Percentiles rank a stretch among this genome's conserved stretches.
Evolutionary conservation across 306 rosid genomes (phyloP).

Genomic region (Oemleria cerasiformis): DNA sequence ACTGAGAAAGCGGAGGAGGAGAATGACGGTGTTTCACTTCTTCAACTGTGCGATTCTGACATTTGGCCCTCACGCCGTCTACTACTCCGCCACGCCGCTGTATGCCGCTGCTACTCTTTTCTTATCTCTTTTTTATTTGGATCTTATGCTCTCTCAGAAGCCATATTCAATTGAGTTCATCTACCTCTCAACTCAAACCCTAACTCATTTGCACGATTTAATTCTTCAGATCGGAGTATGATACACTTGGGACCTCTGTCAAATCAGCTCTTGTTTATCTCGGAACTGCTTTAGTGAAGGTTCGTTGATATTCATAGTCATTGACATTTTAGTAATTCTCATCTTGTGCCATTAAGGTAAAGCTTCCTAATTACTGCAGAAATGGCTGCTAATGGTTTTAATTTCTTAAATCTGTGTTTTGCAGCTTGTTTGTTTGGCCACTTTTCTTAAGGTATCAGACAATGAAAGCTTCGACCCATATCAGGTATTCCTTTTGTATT

Average conservation of each 20-base stretch:
- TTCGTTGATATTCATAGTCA: constrained; percentile 42
- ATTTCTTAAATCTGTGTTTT: neutral
- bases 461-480: constrained; percentile 93
- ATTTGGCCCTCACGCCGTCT: constrained; percentile 98
- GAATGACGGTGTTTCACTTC: constrained; percentile 94
- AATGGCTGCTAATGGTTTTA: constrained; percentile 10
- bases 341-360: neutral
- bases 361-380: constrained; percentile 4
- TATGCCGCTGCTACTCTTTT: constrained; percentile 18
- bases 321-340: no score
- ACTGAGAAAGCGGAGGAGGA: constrained; percentile 1
- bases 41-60: constrained; percentile 98
- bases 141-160: neutral
- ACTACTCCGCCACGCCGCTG: constrained; percentile 97
- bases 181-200: constrained; percentile 22
- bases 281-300: constrained; percentile 93
- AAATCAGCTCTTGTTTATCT: constrained; percentile 92
- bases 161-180: neutral
- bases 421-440: constrained; percentile 97
- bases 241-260: constrained; percentile 89
- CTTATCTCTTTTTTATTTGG: neutral
- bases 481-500: constrained; percentile 53
- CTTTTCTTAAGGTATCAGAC: constrained; percentile 94
- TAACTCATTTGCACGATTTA: neutral
- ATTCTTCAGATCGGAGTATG: constrained; percentile 86